Base-by-base conservation (phyloP, 129 eudicot genomes). In the Flaveria sonorensis region DNA sequence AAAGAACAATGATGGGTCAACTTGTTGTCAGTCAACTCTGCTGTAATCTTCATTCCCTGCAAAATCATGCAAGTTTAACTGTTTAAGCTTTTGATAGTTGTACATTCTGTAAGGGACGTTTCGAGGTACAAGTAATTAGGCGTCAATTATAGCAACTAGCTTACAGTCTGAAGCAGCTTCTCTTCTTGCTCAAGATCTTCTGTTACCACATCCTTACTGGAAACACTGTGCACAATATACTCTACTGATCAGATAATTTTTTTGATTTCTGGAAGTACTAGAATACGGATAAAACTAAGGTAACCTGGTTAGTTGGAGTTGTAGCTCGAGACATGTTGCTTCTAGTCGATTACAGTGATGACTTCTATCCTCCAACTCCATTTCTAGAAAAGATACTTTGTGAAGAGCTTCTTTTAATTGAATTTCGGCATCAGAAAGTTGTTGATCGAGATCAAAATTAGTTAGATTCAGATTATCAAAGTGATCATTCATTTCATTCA, bases 221-320 rank as follows among this genome's bases (percentile, higher is more conserved):
- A 79, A 75, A 85, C 63, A 76, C 92, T 83, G 87, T 53, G 53
- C 68, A 75, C 61, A 81, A 67, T 73, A 79, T 59, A 47, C n/a
- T 77, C 32, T 4, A 59, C 59, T 53, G 36, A 43, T 77, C 43
- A 80, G 43, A 23, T 15, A 43, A 8, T 3, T 16, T 3, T 21
- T 30, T 51, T 6, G 7, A 50, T 63, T 16, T 42, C 2, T 50
- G 28, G 10, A 80, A 13, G 10, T 6, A 51, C 19, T 51, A 16
- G 1, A 36, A 36, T 36, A 36, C 40, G 1, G 7, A 36, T 36
- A n/a, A 50, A 15, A 26, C 42, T 52, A 14, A 32, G 77, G 47
- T 12, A 78, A 91, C 98, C 92, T 94, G 71, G 87, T 89, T 36
- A 94, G 86, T 77, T 91, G 97, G 47, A 87, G 96, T 70, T 88